Conservation (phyloP, 2,329 filamentous ascomycete genomes). For the Fusarium sp. region DNA sequence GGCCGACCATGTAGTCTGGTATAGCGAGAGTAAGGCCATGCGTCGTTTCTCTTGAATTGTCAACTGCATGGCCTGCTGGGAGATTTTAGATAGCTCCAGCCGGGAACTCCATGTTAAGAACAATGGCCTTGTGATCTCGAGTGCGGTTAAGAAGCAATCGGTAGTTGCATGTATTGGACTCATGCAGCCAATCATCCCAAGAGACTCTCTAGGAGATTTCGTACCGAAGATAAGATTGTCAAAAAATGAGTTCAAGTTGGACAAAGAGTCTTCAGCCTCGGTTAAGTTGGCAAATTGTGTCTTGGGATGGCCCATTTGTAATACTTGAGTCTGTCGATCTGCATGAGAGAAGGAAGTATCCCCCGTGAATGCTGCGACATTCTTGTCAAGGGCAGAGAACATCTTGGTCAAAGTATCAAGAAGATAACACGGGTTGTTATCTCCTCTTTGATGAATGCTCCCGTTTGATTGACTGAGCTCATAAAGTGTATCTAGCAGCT, state of each 20-base stretch:
- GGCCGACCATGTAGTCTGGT: slow-evolving; percentile 12
- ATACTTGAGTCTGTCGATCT: slow-evolving; percentile 4
- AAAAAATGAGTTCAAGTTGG: not conserved
- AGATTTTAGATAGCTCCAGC: not conserved
- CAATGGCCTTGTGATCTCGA: not conserved
- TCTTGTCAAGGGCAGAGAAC: slow-evolving; percentile 35
- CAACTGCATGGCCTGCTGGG: not conserved
- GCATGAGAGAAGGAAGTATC: slow-evolving; percentile 34
- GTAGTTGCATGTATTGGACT: not conserved
- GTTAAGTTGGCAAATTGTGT: slow-evolving; percentile 25
- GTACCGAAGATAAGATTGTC: not conserved
- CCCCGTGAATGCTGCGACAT: slow-evolving; percentile 38
- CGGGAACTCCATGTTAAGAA: slow-evolving; percentile 14
- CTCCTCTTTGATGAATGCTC: not conserved
- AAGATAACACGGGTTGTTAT: not conserved
- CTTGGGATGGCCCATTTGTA: slow-evolving; percentile 13
- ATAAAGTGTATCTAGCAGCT: slow-evolving; percentile 27
- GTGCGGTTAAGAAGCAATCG: not conserved
- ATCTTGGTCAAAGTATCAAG: slow-evolving; percentile 32
- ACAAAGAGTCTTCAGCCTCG: slow-evolving; percentile 17
- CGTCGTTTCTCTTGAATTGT: not conserved
- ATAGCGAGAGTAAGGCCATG: slow-evolving; percentile 9
- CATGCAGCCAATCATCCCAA: not conserved
- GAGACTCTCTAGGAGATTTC: not conserved
- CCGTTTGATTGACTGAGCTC: not conserved